Evolutionary conservation across 495 filamentous ascomycete species (phyloP).

Genomic region (Chlorociboria aeruginascens): DNA sequence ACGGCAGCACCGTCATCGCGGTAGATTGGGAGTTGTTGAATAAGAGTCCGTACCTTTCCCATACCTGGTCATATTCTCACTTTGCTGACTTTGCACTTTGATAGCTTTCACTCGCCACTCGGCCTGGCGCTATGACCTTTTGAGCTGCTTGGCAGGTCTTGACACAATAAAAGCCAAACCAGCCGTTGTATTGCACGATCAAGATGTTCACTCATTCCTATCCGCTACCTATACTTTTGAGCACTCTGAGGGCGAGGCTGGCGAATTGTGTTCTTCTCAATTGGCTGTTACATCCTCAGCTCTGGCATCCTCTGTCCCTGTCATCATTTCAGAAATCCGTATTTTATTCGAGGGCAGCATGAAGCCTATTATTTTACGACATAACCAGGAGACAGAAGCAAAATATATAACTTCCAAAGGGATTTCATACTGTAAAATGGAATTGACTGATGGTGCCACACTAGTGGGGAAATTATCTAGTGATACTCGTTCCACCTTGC

Average conservation of each 20-base stretch:
- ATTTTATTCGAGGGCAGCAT: constrained; percentile 60
- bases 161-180: constrained; percentile 42
- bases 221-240: constrained; percentile 63
- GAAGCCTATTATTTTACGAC: constrained; percentile 38
- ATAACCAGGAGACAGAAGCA: constrained; percentile 17
- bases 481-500: constrained; percentile 19
- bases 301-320: constrained; percentile 44
- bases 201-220: constrained; percentile 60
- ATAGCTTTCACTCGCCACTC: constrained; percentile 47
- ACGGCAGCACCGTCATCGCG: constrained; percentile 53
- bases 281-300: constrained; percentile 61
- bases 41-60: constrained; percentile 36
- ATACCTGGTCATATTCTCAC: not conserved
- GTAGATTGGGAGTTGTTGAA: constrained; percentile 81
- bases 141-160: constrained; percentile 49
- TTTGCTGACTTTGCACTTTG: constrained; percentile 2
- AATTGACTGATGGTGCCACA: no score
- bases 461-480: no score
- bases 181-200: constrained; percentile 49
- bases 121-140: constrained; percentile 64
- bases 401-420: no score
- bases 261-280: constrained; percentile 63
- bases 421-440: no score
- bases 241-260: constrained; percentile 67
- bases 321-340: constrained; percentile 52